These are phyloP conservation scores for Trebouxia sp. DNA, from an alignment of 139 green algal species.

Conservation along the genomic window DNA sequence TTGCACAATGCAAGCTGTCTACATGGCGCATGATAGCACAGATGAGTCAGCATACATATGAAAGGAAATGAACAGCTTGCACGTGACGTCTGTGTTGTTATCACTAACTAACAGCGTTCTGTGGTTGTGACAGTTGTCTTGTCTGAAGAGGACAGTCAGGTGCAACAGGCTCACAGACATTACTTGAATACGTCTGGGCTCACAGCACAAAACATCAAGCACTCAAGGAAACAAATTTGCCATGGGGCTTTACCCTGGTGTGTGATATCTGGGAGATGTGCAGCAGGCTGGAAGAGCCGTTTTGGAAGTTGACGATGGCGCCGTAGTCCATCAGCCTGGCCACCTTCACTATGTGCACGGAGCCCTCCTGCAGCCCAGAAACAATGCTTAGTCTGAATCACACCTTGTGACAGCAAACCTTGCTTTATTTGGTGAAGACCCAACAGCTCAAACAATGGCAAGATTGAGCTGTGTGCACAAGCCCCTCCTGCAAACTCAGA, in stretches of 20 bases:
- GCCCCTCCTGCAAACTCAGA: too few relatives aligned
- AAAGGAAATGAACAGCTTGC: too few relatives aligned
- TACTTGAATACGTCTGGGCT: too few relatives aligned
- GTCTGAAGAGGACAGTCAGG: not conserved
- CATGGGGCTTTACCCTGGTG: conserved; percentile 6
- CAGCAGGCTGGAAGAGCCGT: conserved; percentile 50
- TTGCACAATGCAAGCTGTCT: too few relatives aligned
- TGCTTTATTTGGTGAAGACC: too few relatives aligned
- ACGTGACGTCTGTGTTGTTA: too few relatives aligned
- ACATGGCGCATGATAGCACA: too few relatives aligned
- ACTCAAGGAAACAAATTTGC: not conserved
- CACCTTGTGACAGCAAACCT: too few relatives aligned
- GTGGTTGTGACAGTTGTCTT: too few relatives aligned
- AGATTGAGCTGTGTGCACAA: not conserved
- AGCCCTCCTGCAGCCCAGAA: conserved; percentile 39
- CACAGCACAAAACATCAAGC: not conserved
- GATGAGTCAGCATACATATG: too few relatives aligned
- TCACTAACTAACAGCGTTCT: too few relatives aligned
- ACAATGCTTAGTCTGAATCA: not conserved
- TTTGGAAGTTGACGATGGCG: conserved; percentile 49
- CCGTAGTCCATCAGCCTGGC: conserved; percentile 55
- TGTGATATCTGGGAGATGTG: conserved; percentile 60
- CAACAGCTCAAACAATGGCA: too few relatives aligned
- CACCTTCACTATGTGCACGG: conserved; percentile 40
- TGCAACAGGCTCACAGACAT: not conserved